Base-by-base conservation (phyloP, 1,139 yeast genomes). In the Candida sanyaensis region DNA sequence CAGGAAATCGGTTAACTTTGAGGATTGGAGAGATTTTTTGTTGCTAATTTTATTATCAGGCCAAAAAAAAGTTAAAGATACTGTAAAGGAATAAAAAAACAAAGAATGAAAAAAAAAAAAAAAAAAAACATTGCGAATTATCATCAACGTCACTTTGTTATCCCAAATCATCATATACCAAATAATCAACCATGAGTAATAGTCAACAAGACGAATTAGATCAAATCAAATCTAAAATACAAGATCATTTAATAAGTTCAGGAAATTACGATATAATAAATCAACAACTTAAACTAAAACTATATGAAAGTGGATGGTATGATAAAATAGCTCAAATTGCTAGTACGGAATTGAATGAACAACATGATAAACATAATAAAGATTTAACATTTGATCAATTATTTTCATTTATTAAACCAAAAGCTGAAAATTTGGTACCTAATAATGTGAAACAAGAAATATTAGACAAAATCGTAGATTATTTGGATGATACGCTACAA, bases 231-330 rank as follows among this genome's bases (percentile, higher is more conserved):
- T 72, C 83, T 7, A 81, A 83, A 60, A 84, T 88, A 43, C 90
- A 86, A 59, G 81, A 82, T 50, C 84, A 84, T 57, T 75, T 90
- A 41, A 82, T 89, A 4, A 78, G 86, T 38, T 80, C 91, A 27
- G 97, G 97, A 0, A 88, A 86, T 66, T 90, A 89, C 65, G 93
- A 88, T 53, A 69, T 73, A 55, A 83, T 86, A 50, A 83, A 84
- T 48, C 78, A 79, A 48, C 75, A 76, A 46, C 69, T 91, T 50
- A 83, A 84, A 56, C 75, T 84, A 47, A 81, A 81, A 59, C 76
- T 92, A 27, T 77, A 82, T 50, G 88, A 88, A 60, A 77, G 85
- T 2, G 97, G 97, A 6, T 92, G 97, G 97, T 83, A 82, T 56
- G 96, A 89, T 57, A 79, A 85, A 51, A 83, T 91, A 30, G 75